phyloP scores from a whole-genome alignment of 148 eudicot genomes.

The Diospyros lotus region DNA sequence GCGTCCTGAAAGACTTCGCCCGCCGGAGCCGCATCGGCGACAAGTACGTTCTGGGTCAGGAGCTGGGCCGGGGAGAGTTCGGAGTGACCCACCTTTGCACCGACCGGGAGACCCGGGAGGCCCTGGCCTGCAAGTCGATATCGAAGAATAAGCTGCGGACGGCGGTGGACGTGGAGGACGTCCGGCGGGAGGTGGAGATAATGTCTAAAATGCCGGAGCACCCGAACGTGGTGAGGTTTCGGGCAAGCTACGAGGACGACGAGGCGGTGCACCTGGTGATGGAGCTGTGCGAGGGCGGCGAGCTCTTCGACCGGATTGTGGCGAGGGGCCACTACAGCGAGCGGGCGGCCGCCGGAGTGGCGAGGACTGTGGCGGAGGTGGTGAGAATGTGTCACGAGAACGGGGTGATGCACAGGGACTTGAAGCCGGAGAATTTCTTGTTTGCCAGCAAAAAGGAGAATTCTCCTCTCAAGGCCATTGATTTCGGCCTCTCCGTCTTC shows the following conservation, averaged over 20 bases:
- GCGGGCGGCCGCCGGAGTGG: conserved; percentile 72
- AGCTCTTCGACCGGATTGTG: conserved; percentile 78
- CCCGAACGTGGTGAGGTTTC: conserved; percentile 58
- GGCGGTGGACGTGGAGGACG: conserved; percentile 78
- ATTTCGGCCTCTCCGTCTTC: conserved; percentile 82
- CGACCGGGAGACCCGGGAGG: conserved; percentile 55
- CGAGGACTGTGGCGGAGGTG: conserved; percentile 67
- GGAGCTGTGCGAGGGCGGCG: conserved; percentile 90
- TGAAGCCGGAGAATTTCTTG: conserved; percentile 85
- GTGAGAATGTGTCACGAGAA: conserved; percentile 78
- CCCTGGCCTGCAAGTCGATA: conserved; percentile 65
- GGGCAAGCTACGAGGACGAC: conserved; percentile 73
- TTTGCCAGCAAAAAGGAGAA: conserved; percentile 79
- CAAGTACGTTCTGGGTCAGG: conserved; percentile 66
- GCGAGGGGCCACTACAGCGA: conserved; percentile 86
- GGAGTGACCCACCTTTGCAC: conserved; percentile 77
- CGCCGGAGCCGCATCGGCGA: conserved; percentile 48
- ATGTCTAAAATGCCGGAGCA: conserved; percentile 78
- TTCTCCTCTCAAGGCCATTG: conserved; percentile 71
- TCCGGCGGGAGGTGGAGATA: conserved; percentile 72
- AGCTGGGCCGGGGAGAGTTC: conserved; percentile 81
- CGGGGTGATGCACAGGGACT: conserved; percentile 79
- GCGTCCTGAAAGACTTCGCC: conserved; percentile 61
- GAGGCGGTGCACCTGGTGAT: conserved; percentile 82
- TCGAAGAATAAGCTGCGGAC: conserved; percentile 73